A percentile compares a stretch with the other conserved stretches of the same genome.
Conservation (phyloP, 106 monocot species). For the Acorus gramineus region DNA sequence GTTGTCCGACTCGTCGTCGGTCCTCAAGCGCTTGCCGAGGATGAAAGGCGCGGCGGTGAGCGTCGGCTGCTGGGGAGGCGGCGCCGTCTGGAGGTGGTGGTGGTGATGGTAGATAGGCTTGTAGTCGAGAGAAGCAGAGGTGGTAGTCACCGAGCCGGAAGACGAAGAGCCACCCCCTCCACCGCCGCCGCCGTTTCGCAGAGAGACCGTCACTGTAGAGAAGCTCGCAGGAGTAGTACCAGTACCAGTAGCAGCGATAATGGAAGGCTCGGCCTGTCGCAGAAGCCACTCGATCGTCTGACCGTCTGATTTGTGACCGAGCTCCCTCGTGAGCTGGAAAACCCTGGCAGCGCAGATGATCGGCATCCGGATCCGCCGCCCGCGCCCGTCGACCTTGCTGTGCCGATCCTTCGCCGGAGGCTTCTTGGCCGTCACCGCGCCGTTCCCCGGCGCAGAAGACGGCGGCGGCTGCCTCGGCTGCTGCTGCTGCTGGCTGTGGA, state of each 20-base stretch:
- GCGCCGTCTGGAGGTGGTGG: neutral
- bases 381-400: conserved; percentile 82
- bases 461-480: neutral
- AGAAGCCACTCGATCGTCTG: conserved; percentile 89
- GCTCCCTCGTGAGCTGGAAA: conserved; percentile 81
- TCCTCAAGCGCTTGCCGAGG: conserved; percentile 43
- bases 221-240: conserved; percentile 64
- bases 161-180: too few relatives aligned
- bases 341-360: conserved; percentile 80
- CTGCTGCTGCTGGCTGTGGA: conserved; percentile 2
- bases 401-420: conserved; percentile 70
- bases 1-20: conserved; percentile 17
- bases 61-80: neutral
- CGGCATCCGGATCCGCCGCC: conserved; percentile 77
- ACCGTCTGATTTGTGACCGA: conserved; percentile 84
- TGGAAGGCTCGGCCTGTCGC: conserved; percentile 60
- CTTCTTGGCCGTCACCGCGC: conserved; percentile 23
- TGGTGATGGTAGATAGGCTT: conserved; percentile 1
- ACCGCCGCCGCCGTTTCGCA: too few relatives aligned
- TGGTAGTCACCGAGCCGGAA: too few relatives aligned
- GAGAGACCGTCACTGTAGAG: conserved; percentile 22
- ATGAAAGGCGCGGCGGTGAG: conserved; percentile 25
- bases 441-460: neutral
- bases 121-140: too few relatives aligned
- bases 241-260: conserved; percentile 70